Conservation (phyloP, 2,329 filamentous ascomycete species). For the Dryadomyces quercivorus region DNA sequence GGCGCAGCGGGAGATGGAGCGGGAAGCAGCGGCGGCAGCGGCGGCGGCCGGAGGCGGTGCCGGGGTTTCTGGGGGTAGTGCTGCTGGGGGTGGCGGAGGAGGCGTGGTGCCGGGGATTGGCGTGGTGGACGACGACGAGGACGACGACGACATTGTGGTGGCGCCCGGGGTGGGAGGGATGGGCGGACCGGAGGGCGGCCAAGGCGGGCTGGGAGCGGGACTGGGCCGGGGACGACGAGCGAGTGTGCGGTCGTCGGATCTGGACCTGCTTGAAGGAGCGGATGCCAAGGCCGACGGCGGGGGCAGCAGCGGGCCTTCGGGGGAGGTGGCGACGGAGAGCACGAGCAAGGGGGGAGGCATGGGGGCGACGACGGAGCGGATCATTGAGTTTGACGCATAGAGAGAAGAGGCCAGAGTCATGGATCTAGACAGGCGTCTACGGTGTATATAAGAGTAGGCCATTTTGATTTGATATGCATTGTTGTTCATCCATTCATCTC, state of each 20-base stretch:
- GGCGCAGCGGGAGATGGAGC: constrained; percentile 81
- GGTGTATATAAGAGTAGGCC: not conserved
- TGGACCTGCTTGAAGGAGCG: constrained; percentile 60
- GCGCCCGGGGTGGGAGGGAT: not conserved
- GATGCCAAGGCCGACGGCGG: constrained; percentile 53
- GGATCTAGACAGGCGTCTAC: not conserved
- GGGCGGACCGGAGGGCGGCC: not conserved
- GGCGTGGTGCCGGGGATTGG: not conserved
- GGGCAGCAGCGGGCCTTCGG: not conserved
- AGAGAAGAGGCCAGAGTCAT: not conserved
- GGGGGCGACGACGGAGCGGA: constrained; percentile 20
- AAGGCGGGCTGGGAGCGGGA: not conserved
- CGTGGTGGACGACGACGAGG: constrained; percentile 48
- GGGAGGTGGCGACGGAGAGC: constrained; percentile 11
- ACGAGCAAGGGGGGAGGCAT: constrained; percentile 11
- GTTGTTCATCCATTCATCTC: too few relatives aligned
- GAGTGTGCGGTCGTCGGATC: constrained; percentile 54
- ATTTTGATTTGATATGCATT: too few relatives aligned
- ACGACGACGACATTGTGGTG: constrained; percentile 40
- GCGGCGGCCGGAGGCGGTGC: constrained; percentile 15
- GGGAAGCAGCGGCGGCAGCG: constrained; percentile 29
- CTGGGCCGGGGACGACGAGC: constrained; percentile 13
- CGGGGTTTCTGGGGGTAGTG: constrained; percentile 20
- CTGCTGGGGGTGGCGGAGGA: constrained; percentile 15
- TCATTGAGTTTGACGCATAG: constrained; percentile 35